Percentiles rank a stretch among this genome's conserved stretches.
Evolutionary conservation across 2,329 filamentous ascomycete species (phyloP).

Genomic region (Pseudogymnoascus sp.): DNA sequence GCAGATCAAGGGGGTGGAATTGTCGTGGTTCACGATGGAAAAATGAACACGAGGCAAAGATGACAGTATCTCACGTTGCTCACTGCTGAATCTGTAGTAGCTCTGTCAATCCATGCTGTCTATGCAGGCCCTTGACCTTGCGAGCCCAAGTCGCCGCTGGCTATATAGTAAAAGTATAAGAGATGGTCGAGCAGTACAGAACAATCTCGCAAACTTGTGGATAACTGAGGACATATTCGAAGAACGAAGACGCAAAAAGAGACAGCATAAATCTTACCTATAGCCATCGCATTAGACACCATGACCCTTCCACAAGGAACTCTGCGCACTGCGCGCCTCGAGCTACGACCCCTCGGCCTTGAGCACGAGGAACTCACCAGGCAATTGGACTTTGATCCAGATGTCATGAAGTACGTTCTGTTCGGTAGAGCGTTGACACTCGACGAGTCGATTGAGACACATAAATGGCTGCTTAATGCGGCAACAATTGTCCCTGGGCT

Average conservation of each 20-base stretch:
- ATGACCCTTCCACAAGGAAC: neutral
- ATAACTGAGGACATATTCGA: neutral
- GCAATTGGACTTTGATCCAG: neutral
- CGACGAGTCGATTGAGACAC: neutral
- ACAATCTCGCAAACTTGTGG: neutral
- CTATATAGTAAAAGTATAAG: neutral
- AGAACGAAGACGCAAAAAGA: neutral
- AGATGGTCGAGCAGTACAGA: neutral
- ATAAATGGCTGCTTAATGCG: neutral
- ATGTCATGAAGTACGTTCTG: conserved; percentile 3
- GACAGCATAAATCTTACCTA: neutral
- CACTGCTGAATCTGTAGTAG: neutral
- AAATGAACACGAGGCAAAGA: neutral
- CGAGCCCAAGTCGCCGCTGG: neutral
- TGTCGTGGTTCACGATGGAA: neutral
- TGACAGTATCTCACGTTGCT: neutral
- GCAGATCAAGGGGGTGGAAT: neutral
- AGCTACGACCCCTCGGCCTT: neutral
- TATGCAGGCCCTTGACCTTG: neutral
- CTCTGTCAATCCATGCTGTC: neutral
- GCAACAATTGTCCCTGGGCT: neutral
- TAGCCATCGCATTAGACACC: neutral
- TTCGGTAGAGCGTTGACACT: neutral
- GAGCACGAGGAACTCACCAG: neutral
- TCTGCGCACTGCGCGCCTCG: neutral